Base-by-base conservation (phyloP, 805 yeast species). In the Spathaspora passalidarum region DNA sequence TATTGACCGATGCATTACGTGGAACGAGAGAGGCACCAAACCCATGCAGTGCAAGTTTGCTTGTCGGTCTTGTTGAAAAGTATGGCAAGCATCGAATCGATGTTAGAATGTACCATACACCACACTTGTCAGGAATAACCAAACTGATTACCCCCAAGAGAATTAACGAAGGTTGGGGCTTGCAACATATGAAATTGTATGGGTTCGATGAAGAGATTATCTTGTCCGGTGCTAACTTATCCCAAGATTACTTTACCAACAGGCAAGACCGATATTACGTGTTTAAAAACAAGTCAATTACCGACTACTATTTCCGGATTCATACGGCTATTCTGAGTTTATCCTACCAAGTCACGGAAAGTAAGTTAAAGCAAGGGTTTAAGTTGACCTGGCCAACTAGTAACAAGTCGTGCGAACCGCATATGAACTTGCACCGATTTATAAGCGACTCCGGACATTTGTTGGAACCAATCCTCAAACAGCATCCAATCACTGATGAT, bases 131-230 rank as follows among this genome's bases (percentile, higher is more conserved):
- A 34, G 96, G 96, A 0, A 58, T 88, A 48, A 76, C 79, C 46
- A 82, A 83, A 57, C 53, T 66, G 7, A 39, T 86, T 38, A 74
- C 89, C 2, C 99, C 99, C 0, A 84, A 78, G 48, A 76, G 99
- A 51, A 73, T 92, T 51, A 90, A 91, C 63, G 99, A 94, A 67
- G 91, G 95, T 3, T 79, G 77, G 68, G 99, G 99, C 0, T 75
- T 94, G 43, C 99, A 94, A 63, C 99, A 94, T 61, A 94, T 94
- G 98, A 94, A 94, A 62, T 76, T 94, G 22, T 94, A 94, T 62
- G 99, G 99, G 1, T 82, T 91, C 57, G 99, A 94, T 62, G 81
- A 89, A 56, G 96, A 91, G 59, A 81, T 94, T 36, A 78, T 94
- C 16, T 73, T 94, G 25, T 79, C 87, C 14, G 99, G 98, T 5